Evolutionary conservation across 441 rosid species (phyloP).

Genomic region (Bocquillonia castaneifolia): DNA sequence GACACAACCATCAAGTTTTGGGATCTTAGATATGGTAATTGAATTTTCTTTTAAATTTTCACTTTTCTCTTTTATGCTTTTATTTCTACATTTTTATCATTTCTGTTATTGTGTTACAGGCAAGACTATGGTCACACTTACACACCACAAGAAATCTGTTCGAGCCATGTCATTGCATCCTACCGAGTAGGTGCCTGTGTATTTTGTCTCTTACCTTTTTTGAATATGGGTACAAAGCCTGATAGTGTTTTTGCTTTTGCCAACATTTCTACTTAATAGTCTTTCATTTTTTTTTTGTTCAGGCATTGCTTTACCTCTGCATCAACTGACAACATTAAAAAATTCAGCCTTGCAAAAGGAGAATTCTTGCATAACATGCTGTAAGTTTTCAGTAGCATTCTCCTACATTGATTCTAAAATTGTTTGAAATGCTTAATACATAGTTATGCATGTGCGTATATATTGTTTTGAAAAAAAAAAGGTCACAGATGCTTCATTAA

Average conservation of each 20-base stretch:
- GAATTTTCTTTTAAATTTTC: not conserved
- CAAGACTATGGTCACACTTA: conserved; percentile 83
- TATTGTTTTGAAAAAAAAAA: not conserved
- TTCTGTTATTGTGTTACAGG: conserved; percentile 38
- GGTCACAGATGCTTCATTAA: not conserved
- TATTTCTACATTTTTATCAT: not conserved
- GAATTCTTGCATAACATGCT: conserved; percentile 96
- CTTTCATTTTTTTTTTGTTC: conserved; percentile 18
- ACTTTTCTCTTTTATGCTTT: not conserved
- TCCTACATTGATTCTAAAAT: not conserved
- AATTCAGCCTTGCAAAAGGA: conserved; percentile 81
- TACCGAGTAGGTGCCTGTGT: conserved; percentile 52
- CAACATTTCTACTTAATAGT: not conserved
- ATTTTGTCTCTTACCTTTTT: conserved; percentile 16
- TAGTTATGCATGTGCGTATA: not conserved
- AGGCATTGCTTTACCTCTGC: conserved; percentile 92
- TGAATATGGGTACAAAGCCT: not conserved
- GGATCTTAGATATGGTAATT: conserved; percentile 91
- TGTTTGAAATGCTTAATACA: not conserved
- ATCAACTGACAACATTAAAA: conserved; percentile 93
- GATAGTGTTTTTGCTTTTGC: conserved; percentile 2
- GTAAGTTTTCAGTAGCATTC: conserved; percentile 70
- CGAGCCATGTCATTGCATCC: conserved; percentile 96
- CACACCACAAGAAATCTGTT: conserved; percentile 97
- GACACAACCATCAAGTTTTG: conserved; percentile 90